These are phyloP conservation scores for Selenicereus undatus DNA, from an alignment of 148 eudicot species.

Conservation along the genomic window DNA sequence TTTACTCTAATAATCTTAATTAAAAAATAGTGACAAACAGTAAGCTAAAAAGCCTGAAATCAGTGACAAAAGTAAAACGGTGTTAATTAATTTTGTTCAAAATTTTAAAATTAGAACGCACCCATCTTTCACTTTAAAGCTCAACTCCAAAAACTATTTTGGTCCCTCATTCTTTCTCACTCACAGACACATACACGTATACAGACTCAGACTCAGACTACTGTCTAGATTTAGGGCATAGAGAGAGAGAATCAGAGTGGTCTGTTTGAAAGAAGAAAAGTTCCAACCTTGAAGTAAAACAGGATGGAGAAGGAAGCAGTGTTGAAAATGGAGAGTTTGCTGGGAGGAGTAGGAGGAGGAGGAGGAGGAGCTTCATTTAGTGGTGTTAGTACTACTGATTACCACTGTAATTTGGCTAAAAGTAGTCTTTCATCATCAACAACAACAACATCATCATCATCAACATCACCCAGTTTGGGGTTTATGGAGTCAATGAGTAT, in stretches of 20 bases:
- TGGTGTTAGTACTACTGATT: background rate
- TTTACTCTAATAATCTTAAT: no score
- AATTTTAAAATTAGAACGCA: no score
- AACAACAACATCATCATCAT: slow-evolving; percentile 11
- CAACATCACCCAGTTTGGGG: slow-evolving; percentile 23
- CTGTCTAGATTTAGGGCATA: slow-evolving; percentile 18
- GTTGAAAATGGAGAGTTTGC: slow-evolving; percentile 24
- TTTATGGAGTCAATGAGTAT: slow-evolving; percentile 73
- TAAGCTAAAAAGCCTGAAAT: no score
- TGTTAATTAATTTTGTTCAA: background rate
- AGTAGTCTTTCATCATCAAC: slow-evolving; percentile 12
- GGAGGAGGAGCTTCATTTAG: background rate
- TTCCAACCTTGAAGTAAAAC: background rate
- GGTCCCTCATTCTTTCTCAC: slow-evolving; percentile 10
- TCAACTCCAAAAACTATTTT: background rate
- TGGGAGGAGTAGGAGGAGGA: background rate
- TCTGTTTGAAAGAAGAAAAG: slow-evolving; percentile 14
- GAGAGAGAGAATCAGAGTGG: slow-evolving; percentile 13
- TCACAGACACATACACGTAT: slow-evolving; percentile 1
- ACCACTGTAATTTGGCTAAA: slow-evolving; percentile 12
- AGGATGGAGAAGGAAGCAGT: slow-evolving; percentile 23
- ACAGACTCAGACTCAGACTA: background rate
- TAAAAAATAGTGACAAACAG: no score
- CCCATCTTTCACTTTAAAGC: background rate
- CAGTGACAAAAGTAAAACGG: no score